Evolutionary conservation across 2,329 filamentous ascomycete species (phyloP), one percentile per base, ranked within the genome.

Genomic region (Diatrype stigma): DNA sequence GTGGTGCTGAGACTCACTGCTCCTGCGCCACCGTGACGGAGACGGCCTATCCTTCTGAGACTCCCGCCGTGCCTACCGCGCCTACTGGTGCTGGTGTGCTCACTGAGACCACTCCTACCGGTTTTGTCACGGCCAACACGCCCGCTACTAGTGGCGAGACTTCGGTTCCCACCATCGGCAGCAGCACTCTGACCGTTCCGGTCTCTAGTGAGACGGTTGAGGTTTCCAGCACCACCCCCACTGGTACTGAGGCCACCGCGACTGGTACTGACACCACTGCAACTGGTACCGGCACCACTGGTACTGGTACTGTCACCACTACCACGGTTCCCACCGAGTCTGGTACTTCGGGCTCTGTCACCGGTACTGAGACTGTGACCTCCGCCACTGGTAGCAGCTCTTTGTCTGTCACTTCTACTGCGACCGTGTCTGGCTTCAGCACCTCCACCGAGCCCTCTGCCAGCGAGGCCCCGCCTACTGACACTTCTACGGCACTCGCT

Each of bases 191-290:
- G 40, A n/a, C 22, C 22, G 21, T 44, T 21, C 19, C 37, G 16
- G 19, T 40, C 37, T 40, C 37, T 17, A 40, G n/a, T 17, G n/a
- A 19, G 23, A n/a, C 40, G 6, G 14, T 44, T 6, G 40, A 26
- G 40, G 40, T 44, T n/a, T 21, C 40, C 22, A n/a, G 21, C 11
- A 44, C 40, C 6, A 40, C 16, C n/a, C n/a, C n/a, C 37, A 17
- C 37, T 38, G 37, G n/a, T n/a, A 17, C n/a, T 19, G n/a, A 10
- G 7, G 40, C 19, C 30, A 37, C 50, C 28, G 17, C 34, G 12
- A 45, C 50, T 46, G 34, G 51, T 34, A 45, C 42, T 4, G 46
- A 49, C 37, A 44, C 51, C 5, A 19, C 19, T 16, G 10, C 37
- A 12, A 40, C 37, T 10, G 37, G 12, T 11, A 40, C 37, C 6